Evolutionary conservation across 257 asterid species (phyloP).

Genomic region (Ophiorrhiza pumila): DNA sequence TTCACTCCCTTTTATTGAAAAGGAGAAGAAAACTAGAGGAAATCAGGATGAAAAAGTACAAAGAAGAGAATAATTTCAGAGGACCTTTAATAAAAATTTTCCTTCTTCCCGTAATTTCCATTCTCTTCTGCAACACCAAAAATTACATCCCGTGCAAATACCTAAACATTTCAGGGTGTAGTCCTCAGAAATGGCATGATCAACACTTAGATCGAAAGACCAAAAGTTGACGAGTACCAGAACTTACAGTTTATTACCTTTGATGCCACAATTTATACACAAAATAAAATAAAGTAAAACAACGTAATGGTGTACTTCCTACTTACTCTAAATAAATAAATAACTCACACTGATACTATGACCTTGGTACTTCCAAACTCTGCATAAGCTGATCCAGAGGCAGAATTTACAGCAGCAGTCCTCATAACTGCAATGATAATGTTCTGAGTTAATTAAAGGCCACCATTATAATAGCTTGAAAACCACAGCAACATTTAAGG

Average conservation of each 20-base stretch:
- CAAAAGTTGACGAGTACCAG: background rate
- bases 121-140: slow-evolving; percentile 1
- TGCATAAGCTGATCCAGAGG: slow-evolving; percentile 98
- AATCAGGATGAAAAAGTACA: slow-evolving; percentile 4
- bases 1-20: background rate
- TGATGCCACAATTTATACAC: background rate
- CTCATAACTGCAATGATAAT: slow-evolving; percentile 56
- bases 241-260: background rate
- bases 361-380: slow-evolving; percentile 95
- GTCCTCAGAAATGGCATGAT: background rate
- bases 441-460: slow-evolving; percentile 2
- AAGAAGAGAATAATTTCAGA: background rate
- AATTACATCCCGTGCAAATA: background rate
- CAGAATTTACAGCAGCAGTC: slow-evolving; percentile 90
- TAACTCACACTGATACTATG: slow-evolving; percentile 91
- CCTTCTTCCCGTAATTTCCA: background rate
- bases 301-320: background rate
- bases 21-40: background rate
- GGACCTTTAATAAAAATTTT: background rate
- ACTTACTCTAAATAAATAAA: background rate
- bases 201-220: background rate
- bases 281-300: background rate
- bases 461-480: background rate
- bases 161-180: background rate
- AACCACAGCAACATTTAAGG: background rate